Conservation (phyloP, 2,329 filamentous ascomycete species). For the Ceratocystis variospora region DNA sequence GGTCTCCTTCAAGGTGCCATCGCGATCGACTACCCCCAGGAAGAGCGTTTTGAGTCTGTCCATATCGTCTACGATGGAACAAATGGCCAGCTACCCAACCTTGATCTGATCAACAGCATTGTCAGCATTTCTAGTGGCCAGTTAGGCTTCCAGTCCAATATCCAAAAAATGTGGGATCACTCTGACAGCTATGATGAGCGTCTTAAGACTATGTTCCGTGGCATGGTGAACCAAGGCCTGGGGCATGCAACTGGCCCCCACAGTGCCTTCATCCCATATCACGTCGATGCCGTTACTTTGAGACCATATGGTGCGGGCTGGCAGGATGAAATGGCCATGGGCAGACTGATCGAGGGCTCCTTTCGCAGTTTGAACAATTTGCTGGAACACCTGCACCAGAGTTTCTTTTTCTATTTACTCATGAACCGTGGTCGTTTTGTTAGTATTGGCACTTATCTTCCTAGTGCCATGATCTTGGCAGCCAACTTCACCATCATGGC, state of each 20-base stretch:
- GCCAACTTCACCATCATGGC: constrained; percentile 93
- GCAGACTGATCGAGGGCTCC: constrained; percentile 74
- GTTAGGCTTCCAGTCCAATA: constrained; percentile 71
- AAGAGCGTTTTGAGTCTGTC: constrained; percentile 70
- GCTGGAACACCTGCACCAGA: constrained; percentile 92
- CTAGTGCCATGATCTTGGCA: constrained; percentile 92
- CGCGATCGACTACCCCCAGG: constrained; percentile 83
- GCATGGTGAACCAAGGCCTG: constrained; percentile 83
- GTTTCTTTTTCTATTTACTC: constrained; percentile 97
- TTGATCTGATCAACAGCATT: constrained; percentile 91
- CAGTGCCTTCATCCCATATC: constrained; percentile 93
- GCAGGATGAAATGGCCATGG: constrained; percentile 96
- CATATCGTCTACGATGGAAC: constrained; percentile 91
- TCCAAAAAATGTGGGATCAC: constrained; percentile 84
- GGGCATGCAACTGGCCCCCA: constrained; percentile 84
- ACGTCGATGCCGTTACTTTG: constrained; percentile 88
- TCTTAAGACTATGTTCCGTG: constrained; percentile 74
- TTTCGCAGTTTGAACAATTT: constrained; percentile 93
- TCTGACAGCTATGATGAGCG: constrained; percentile 66
- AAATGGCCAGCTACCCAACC: constrained; percentile 88
- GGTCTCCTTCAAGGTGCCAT: constrained; percentile 85
- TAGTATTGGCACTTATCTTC: constrained; percentile 93
- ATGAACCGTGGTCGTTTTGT: constrained; percentile 89
- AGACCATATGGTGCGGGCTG: constrained; percentile 85
- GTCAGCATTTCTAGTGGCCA: constrained; percentile 77